Percentiles rank a stretch among this genome's conserved stretches.
Evolutionary conservation across 2,329 filamentous ascomycete species (phyloP).

Genomic region (Chaetothyriales sp.): DNA sequence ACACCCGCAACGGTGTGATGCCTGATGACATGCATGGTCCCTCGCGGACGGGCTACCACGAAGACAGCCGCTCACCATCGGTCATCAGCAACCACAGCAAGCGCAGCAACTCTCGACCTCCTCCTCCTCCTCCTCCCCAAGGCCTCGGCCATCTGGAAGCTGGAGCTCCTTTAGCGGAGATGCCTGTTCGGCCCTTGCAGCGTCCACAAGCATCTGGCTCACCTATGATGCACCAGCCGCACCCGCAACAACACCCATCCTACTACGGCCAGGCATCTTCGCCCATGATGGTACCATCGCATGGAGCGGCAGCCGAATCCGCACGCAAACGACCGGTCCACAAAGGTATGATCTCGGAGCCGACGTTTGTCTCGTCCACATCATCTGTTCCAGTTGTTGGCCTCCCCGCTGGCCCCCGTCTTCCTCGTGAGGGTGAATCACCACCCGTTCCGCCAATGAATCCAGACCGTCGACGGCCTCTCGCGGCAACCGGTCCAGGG

Average conservation of each 20-base stretch:
- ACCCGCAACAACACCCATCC: not conserved
- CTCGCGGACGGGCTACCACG: not conserved
- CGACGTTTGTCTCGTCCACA: slow-evolving; percentile 36
- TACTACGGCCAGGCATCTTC: slow-evolving; percentile 1
- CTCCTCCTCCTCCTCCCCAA: slow-evolving; percentile 2
- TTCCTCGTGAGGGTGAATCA: slow-evolving; percentile 9
- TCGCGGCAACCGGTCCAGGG: too few relatives aligned
- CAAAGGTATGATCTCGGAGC: slow-evolving; percentile 49
- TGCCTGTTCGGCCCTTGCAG: slow-evolving; percentile 4
- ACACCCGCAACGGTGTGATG: not conserved
- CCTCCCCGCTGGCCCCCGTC: slow-evolving; percentile 31
- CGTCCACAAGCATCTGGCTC: slow-evolving; percentile 3
- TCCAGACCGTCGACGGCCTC: slow-evolving; percentile 36
- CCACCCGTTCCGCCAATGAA: slow-evolving; percentile 46
- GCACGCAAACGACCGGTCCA: slow-evolving; percentile 42
- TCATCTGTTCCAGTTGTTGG: slow-evolving; percentile 44
- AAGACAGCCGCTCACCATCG: not conserved
- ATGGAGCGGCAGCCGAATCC: slow-evolving; percentile 33
- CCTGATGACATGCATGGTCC: not conserved
- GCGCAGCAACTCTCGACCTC: slow-evolving; percentile 2
- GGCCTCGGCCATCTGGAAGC: slow-evolving; percentile 1
- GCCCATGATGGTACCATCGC: slow-evolving; percentile 10
- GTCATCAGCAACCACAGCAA: slow-evolving; percentile 3
- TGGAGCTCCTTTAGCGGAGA: slow-evolving; percentile 18
- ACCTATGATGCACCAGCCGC: slow-evolving; percentile 2